Percentiles rank a stretch among this genome's conserved stretches.
Conservation (phyloP, 176 grass and related monocot species). For the Pharus latifolius region DNA sequence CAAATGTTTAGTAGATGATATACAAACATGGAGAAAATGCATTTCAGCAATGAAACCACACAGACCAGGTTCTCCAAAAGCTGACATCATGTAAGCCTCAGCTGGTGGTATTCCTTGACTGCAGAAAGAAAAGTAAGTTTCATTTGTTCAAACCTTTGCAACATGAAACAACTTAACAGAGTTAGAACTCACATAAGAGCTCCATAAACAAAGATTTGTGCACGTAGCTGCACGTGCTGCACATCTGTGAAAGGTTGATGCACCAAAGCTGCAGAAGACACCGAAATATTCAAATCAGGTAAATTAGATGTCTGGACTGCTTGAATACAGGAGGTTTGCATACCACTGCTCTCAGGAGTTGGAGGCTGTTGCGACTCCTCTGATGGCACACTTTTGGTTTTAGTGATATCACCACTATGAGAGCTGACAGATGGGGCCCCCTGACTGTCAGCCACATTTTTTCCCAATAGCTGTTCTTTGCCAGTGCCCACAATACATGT, state of each 20-base stretch:
- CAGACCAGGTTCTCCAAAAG: conserved; percentile 90
- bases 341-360: conserved; percentile 27
- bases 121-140: conserved; percentile 31
- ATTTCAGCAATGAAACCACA: conserved; percentile 10
- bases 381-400: conserved; percentile 14
- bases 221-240: conserved; percentile 85
- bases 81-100: conserved; percentile 88
- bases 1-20: conserved; percentile 7
- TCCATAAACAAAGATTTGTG: conserved; percentile 98
- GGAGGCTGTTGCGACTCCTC: conserved; percentile 33
- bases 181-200: conserved; percentile 81
- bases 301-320: conserved; percentile 33
- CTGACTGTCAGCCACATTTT: conserved; percentile 40
- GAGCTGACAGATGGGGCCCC: conserved; percentile 9
- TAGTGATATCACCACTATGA: conserved; percentile 13
- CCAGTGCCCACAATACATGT: neutral
- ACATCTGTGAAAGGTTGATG: conserved; percentile 78
- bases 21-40: neutral
- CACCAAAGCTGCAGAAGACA: conserved; percentile 37
- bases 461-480: conserved; percentile 30
- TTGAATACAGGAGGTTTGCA: conserved; percentile 29
- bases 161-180: conserved; percentile 18
- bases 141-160: neutral
- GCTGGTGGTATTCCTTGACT: conserved; percentile 86
- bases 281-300: conserved; percentile 39